Percentiles rank a stretch among this genome's conserved stretches.
Conservation (phyloP, 2,329 filamentous ascomycete genomes). For the Monosporascus cannonballus region DNA sequence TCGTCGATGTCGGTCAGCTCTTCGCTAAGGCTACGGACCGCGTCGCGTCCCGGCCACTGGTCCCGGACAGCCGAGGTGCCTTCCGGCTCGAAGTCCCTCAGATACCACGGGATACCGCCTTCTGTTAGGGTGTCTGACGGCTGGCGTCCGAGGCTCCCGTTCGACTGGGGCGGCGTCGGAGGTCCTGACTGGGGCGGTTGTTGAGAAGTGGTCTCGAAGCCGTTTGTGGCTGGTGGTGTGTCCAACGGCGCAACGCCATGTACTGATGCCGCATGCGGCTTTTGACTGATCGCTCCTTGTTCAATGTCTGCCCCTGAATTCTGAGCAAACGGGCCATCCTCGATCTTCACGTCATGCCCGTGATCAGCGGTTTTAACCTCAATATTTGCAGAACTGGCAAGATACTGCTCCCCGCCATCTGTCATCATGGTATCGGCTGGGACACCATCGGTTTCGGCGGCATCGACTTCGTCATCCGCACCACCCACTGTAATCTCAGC, state of each 20-base stretch:
- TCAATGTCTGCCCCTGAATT: constrained; percentile 24
- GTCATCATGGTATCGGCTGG: constrained; percentile 30
- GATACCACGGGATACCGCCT: constrained; percentile 85
- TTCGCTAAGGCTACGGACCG: constrained; percentile 65
- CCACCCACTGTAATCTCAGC: constrained; percentile 40
- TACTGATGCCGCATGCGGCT: constrained; percentile 18
- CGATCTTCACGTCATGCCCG: constrained; percentile 20
- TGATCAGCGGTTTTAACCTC: constrained; percentile 40
- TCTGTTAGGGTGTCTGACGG: constrained; percentile 50
- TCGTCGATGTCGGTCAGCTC: constrained; percentile 90
- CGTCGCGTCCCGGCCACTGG: constrained; percentile 65
- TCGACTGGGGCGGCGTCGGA: constrained; percentile 62
- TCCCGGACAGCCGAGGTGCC: constrained; percentile 78
- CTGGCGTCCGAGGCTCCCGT: constrained; percentile 47
- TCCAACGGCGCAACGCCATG: constrained; percentile 28
- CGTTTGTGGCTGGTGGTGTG: constrained; percentile 44
- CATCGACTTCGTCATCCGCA: constrained; percentile 21
- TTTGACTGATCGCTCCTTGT: constrained; percentile 15
- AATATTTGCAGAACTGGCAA: constrained; percentile 33
- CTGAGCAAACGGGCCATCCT: constrained; percentile 23
- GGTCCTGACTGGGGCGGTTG: constrained; percentile 37
- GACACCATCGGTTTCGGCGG: constrained; percentile 26
- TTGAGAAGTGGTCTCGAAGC: constrained; percentile 30
- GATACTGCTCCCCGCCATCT: constrained; percentile 31
- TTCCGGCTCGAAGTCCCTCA: constrained; percentile 69